These are phyloP conservation scores for Sporothrix pseudoabietina DNA, from an alignment of 2,329 filamentous ascomycete genomes.

Conservation along the genomic window DNA sequence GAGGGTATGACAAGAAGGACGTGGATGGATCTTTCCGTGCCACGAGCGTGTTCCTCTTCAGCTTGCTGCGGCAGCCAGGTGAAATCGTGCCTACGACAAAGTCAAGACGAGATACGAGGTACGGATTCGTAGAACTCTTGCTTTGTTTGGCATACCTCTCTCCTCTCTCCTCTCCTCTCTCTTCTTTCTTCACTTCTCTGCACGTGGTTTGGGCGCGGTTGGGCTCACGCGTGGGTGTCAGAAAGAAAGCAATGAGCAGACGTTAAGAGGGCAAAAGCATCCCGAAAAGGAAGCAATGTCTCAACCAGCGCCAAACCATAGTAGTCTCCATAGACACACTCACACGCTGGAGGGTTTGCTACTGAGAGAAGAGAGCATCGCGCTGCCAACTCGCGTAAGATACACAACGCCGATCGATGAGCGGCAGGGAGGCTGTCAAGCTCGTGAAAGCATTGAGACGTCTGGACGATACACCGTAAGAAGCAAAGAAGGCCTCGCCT, in stretches of 20 bases:
- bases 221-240: not conserved
- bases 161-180: not conserved
- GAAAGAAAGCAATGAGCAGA: not conserved
- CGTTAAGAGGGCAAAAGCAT: not conserved
- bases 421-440: not conserved
- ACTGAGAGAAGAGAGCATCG: not conserved
- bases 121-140: not conserved
- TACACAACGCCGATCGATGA: not conserved
- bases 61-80: not conserved
- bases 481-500: not conserved
- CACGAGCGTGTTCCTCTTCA: constrained; percentile 7
- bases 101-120: not conserved
- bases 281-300: not conserved
- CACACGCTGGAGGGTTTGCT: not conserved
- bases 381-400: constrained; percentile 16
- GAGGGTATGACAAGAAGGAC: constrained; percentile 6
- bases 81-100: not conserved
- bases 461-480: not conserved
- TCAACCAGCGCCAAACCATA: constrained; percentile 17
- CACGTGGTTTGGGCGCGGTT: constrained; percentile 11
- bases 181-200: not conserved
- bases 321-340: not conserved
- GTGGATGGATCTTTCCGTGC: not conserved
- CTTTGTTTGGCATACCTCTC: not conserved
- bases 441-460: not conserved